Evolutionary conservation across 495 filamentous ascomycete species (phyloP).

Genomic region (Bombardia bombarda): DNA sequence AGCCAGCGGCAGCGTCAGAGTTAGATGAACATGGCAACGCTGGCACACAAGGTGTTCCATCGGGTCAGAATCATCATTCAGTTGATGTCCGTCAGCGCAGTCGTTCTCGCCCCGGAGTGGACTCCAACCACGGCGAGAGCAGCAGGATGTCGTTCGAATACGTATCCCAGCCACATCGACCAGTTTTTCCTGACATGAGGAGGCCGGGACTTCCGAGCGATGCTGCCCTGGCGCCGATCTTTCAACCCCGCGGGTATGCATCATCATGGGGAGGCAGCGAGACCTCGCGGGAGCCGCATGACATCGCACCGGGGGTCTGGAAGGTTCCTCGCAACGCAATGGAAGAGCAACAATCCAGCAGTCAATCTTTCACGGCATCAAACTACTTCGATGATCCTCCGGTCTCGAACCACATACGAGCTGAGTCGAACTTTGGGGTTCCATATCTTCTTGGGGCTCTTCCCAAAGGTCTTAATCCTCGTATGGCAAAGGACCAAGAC

Average conservation of each 20-base stretch:
- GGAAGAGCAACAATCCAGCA: not conserved
- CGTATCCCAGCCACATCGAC: not conserved
- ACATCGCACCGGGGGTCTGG: not conserved
- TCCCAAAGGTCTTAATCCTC: slow-evolving; percentile 28
- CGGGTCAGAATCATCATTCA: slow-evolving; percentile 2
- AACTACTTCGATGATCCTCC: not conserved
- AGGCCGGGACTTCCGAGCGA: slow-evolving; percentile 14
- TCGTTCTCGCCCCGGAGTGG: too few relatives aligned
- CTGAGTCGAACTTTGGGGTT: slow-evolving; percentile 8
- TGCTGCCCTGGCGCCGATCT: slow-evolving; percentile 20
- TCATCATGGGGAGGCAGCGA: slow-evolving; percentile 8
- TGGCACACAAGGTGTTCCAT: too few relatives aligned
- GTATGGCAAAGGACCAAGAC: slow-evolving; percentile 25
- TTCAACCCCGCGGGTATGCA: slow-evolving; percentile 20
- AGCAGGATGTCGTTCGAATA: slow-evolving; percentile 5
- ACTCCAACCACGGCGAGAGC: slow-evolving; percentile 10
- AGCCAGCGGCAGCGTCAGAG: not conserved
- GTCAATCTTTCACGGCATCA: not conserved
- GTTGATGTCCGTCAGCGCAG: too few relatives aligned
- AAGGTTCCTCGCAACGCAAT: not conserved
- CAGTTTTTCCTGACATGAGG: slow-evolving; percentile 10
- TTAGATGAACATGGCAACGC: not conserved
- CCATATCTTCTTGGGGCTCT: slow-evolving; percentile 39
- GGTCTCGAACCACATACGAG: slow-evolving; percentile 2
- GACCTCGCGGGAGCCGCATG: slow-evolving; percentile 5